Evolutionary conservation across 208 protist genomes (phyloP), one percentile per base, ranked within the genome.

Genomic region (Tetramitus jugosus): DNA sequence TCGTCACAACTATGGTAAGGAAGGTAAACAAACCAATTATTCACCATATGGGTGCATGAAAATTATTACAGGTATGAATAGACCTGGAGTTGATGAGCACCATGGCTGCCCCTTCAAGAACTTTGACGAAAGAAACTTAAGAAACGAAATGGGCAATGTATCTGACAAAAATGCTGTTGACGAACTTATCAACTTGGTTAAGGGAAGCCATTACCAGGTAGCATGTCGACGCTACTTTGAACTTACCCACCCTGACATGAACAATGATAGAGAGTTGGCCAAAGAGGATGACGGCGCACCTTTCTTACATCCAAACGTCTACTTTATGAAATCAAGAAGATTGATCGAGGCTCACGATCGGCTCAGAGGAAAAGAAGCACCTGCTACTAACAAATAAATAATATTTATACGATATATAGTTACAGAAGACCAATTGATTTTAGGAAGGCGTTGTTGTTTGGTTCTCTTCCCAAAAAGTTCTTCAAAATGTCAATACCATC

Each of bases 41-140:
- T 76, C 76, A 3, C 79, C 86, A 23, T 86, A 84, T 26, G 65
- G 40, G 10, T 88, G 85, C 42, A 8, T 39, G 1, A 87, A 85
- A 65, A 83, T 86, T 56, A 82, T 85, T 31, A 71, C 33, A 26
- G 43, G 62, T 26, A 53, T 45, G 6, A 8, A 0, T 40, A 20
- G 4, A 14, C 77, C 83, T 31, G 60, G 53, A 10, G 2, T 60
- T 8, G 81, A 77, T 31, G 79, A 90, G 62, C 40, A 83, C 20
- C 85, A 91, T 78, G 88, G 87, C 35, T 91, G 88, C 76, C 88
- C 88, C 0, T 91, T 90, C 75, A 53, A 77, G 10, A 74, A 84
- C 40, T 83, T 80, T 40, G 53, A 81, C 13, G 45, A 35, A 35
- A 46, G 53, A 43, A 46, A 82, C 6, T 61, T 88, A n/a, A 43